A percentile compares a stretch with the other conserved stretches of the same genome.
Conservation (phyloP, 495 filamentous ascomycete species). For the Talaromyces adpressus region DNA sequence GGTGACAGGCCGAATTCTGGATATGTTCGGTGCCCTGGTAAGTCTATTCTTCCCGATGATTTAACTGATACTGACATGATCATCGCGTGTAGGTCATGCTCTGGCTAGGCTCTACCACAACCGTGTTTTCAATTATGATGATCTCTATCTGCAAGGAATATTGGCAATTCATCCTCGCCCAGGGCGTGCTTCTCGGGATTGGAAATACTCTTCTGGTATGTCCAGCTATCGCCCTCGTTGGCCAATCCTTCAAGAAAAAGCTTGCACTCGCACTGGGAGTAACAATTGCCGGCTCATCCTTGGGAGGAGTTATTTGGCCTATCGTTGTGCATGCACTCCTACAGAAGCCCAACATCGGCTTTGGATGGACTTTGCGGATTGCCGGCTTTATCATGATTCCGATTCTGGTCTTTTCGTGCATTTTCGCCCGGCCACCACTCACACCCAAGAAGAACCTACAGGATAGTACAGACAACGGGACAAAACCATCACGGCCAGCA, state of each 20-base stretch:
- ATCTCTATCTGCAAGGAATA: conserved; percentile 47
- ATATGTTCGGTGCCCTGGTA: conserved; percentile 30
- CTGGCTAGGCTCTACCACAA: conserved; percentile 20
- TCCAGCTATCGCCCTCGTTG: conserved; percentile 44
- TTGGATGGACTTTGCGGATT: conserved; percentile 45
- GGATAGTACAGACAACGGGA: background rate
- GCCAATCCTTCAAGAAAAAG: conserved; percentile 48
- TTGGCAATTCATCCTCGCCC: conserved; percentile 57
- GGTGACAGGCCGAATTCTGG: conserved; percentile 27
- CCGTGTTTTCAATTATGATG: conserved; percentile 48
- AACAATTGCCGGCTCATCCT: conserved; percentile 45
- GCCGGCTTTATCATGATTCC: conserved; percentile 43
- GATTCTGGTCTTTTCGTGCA: conserved; percentile 47
- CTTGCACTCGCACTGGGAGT: conserved; percentile 49
- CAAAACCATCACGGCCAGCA: background rate
- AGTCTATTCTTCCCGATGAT: background rate
- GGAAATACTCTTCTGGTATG: conserved; percentile 42
- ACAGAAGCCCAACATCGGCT: conserved; percentile 28
- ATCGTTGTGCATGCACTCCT: conserved; percentile 35
- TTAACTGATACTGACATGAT: background rate
- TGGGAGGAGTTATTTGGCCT: conserved; percentile 47
- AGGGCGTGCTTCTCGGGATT: conserved; percentile 49
- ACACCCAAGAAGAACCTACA: conserved; percentile 6
- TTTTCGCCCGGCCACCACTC: conserved; percentile 33
- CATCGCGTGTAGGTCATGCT: conserved; percentile 18